A percentile compares a stretch with the other conserved stretches of the same genome.
phyloP scores from a whole-genome alignment of 441 rosid species.

The Syzygium malaccense region DNA sequence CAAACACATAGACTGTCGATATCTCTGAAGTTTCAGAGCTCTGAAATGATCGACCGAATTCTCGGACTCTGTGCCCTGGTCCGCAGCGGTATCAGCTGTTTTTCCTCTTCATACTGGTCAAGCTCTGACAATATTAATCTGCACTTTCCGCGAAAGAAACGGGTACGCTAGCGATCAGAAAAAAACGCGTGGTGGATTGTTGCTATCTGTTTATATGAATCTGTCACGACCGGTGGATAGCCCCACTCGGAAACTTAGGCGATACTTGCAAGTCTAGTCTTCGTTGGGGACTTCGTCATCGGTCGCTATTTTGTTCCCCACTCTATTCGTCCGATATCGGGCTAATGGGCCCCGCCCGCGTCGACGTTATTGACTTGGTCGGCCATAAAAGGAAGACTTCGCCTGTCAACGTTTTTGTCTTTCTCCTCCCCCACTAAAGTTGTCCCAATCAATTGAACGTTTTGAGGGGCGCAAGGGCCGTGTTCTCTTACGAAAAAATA shows the following conservation, averaged over 20 bases:
- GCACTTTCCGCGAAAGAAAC: neutral
- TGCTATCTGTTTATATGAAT: too few relatives aligned
- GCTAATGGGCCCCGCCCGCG: too few relatives aligned
- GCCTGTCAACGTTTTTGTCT: neutral
- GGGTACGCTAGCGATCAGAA: neutral
- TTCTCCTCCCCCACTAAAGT: too few relatives aligned
- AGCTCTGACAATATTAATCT: neutral
- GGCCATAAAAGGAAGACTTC: neutral
- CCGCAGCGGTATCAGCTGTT: neutral
- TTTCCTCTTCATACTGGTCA: neutral
- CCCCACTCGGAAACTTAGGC: too few relatives aligned
- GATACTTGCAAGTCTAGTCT: too few relatives aligned
- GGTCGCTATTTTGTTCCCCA: too few relatives aligned
- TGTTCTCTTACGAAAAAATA: too few relatives aligned
- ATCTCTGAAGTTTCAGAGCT: neutral
- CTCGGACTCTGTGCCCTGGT: neutral
- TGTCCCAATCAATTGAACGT: neutral
- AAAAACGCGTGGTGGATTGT: neutral
- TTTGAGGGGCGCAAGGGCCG: neutral
- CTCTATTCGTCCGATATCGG: too few relatives aligned
- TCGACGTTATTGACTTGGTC: neutral
- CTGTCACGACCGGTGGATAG: too few relatives aligned
- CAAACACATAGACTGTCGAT: neutral
- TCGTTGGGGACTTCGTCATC: too few relatives aligned
- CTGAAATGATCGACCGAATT: neutral